phyloP scores from a whole-genome alignment of 106 monocot species.

The Triglochin maritima region DNA sequence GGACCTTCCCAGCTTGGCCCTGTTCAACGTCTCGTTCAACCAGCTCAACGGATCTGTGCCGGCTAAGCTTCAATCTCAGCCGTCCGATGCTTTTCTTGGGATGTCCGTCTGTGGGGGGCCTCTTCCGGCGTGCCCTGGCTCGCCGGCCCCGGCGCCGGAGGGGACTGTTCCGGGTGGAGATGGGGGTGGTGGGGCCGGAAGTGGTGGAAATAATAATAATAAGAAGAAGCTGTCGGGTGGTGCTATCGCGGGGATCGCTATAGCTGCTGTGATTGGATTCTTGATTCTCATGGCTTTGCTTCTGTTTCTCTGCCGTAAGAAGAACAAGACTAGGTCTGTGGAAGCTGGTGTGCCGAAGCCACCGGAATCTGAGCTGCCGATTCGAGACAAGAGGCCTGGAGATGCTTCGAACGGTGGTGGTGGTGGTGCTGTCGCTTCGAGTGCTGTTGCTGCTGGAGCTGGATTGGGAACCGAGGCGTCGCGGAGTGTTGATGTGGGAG shows the following conservation, averaged over 20 bases:
- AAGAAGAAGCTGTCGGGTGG: conserved; percentile 47
- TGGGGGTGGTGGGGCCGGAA: background rate
- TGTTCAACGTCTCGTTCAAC: conserved; percentile 34
- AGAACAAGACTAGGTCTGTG: conserved; percentile 5
- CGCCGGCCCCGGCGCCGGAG: background rate
- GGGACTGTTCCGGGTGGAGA: too few relatives aligned
- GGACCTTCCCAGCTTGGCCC: conserved; percentile 8
- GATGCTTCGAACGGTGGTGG: conserved; percentile 4
- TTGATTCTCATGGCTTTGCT: conserved; percentile 25
- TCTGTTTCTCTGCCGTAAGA: conserved; percentile 33
- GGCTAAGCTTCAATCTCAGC: background rate
- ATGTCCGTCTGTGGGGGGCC: conserved; percentile 16
- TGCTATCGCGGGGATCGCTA: conserved; percentile 74
- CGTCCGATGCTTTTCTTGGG: conserved; percentile 17
- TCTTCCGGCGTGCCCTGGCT: conserved; percentile 8
- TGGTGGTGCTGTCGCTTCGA: background rate
- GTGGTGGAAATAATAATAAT: background rate
- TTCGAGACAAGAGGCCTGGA: conserved; percentile 15
- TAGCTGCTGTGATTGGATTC: conserved; percentile 29
- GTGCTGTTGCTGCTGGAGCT: background rate
- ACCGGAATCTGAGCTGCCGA: conserved; percentile 19
- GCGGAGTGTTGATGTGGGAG: background rate
- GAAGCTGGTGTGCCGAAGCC: conserved; percentile 14
- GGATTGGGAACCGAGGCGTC: background rate
- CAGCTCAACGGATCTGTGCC: conserved; percentile 25